These are phyloP conservation scores for Cryptococcus sp. DNA, from an alignment of 1,284 basidiomycete species.

Conservation along the genomic window DNA sequence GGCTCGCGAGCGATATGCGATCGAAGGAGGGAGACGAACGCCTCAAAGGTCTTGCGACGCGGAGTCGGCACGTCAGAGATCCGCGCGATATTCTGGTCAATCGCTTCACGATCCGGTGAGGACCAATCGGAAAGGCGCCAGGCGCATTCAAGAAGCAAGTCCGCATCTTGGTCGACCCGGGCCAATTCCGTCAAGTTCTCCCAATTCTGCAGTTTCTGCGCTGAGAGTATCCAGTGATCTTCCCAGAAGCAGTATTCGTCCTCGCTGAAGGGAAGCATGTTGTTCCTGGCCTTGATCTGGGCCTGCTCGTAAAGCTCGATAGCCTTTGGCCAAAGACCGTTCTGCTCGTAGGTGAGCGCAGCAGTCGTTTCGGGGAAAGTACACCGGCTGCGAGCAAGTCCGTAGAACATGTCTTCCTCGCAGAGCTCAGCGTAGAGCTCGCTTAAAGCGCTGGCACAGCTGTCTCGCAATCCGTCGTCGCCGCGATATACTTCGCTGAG, in stretches of 20 bases:
- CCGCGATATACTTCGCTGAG: constrained; percentile 70
- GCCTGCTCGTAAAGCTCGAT: constrained; percentile 87
- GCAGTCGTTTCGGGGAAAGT: constrained; percentile 89
- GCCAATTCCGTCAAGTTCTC: constrained; percentile 93
- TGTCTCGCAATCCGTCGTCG: constrained; percentile 84
- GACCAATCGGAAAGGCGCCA: constrained; percentile 95
- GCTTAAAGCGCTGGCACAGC: constrained; percentile 85
- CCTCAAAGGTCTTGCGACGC: constrained; percentile 91
- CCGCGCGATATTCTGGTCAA: constrained; percentile 82
- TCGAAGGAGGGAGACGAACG: constrained; percentile 79
- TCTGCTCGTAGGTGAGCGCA: constrained; percentile 92
- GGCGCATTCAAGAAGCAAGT: constrained; percentile 90
- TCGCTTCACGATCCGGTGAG: constrained; percentile 63
- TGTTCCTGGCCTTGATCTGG: constrained; percentile 81
- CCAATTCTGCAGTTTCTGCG: constrained; percentile 98
- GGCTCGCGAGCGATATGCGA: constrained; percentile 55
- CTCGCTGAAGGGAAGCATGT: constrained; percentile 87
- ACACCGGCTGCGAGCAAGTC: constrained; percentile 87
- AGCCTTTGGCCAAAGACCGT: constrained; percentile 95
- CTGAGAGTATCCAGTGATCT: constrained; percentile 97
- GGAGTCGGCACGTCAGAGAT: constrained; percentile 88
- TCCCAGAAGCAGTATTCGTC: constrained; percentile 98
- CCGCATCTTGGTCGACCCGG: constrained; percentile 85
- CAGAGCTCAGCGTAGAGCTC: constrained; percentile 94
- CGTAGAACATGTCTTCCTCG: constrained; percentile 98